Evolutionary conservation across 306 rosid genomes (phyloP).

Genomic region (Fragaria vesca): DNA sequence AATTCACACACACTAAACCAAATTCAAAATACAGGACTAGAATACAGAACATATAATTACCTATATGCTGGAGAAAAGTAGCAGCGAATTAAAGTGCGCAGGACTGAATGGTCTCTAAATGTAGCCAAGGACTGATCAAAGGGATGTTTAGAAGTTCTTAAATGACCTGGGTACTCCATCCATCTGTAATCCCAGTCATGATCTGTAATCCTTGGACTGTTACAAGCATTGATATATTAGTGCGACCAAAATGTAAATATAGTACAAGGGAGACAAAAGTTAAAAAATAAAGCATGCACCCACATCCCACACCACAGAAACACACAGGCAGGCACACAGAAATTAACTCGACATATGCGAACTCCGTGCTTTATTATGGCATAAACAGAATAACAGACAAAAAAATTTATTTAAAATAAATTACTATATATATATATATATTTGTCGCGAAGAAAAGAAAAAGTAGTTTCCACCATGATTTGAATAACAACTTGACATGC

Average conservation of each 20-base stretch:
- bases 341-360: background rate
- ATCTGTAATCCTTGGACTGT: conserved; percentile 39
- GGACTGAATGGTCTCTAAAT: conserved; percentile 75
- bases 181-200: conserved; percentile 82
- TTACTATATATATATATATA: too few species aligned
- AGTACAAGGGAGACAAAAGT: background rate
- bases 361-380: background rate
- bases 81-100: conserved; percentile 80
- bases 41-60: conserved; percentile 32
- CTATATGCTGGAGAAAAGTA: conserved; percentile 84
- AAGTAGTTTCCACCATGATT: background rate
- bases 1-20: background rate
- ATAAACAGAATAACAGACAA: background rate
- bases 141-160: conserved; percentile 58
- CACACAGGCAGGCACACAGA: background rate
- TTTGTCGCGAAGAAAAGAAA: background rate
- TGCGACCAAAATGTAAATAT: conserved; percentile 1
- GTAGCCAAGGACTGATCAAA: conserved; percentile 71
- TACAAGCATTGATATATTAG: conserved; percentile 7
- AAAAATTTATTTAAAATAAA: background rate
- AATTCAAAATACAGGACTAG: background rate
- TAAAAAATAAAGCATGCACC: background rate
- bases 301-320: background rate
- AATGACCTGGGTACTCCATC: conserved; percentile 76
- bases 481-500: background rate